Base-by-base conservation (phyloP, 1,139 yeast genomes). In the Hyphopichia fennica region DNA sequence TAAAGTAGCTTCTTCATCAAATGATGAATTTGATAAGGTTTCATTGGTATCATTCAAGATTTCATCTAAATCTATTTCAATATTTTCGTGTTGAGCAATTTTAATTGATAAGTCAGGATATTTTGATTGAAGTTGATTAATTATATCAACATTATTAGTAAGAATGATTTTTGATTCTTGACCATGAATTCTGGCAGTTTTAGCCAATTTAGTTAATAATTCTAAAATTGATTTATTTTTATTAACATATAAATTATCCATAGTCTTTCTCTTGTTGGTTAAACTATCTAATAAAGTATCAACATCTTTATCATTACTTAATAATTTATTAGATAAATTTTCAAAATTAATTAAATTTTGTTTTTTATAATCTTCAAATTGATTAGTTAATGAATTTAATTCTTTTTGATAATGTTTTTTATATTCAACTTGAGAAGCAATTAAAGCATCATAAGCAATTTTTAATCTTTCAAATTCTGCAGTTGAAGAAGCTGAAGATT, bases 361-460 rank as follows among this genome's bases (percentile, higher is more conserved):
- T 7, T 50, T 45, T 39, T 78, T 71, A 50, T 72, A 75, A 1
- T 52, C 47, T 23, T 67, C 67, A 42, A 83, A 62, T 35, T 49
- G 47, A 6, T 43, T 44, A 13, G 63, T 51, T 42, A 73, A 54
- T 15, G 54, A 52, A 15, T 47, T 46, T 16, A 72, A 44, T 51
- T 73, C 62, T 53, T 56, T 46, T 56, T 65, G 69, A 49, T 81
- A 82, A 48, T 78, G 77, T 17, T 60, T 65, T 50, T 79, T 80
- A 57, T 81, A 82, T 46, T 81, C 81, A 36, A 66, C 63, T 50
- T 82, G 87, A 4, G 83, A 68, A 5, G 77, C 74, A 25, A 77
- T 65, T 25, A 85, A 57, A 0, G 86, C 77, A 50, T 84, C 87
- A 56, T 84, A 84, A 13, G 86, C 80, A 37, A 73, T 75, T 52